A percentile compares a stretch with the other conserved stretches of the same genome.
phyloP scores from a whole-genome alignment of 192 early-diverging fungal genomes.

The Coemansia sp. region DNA sequence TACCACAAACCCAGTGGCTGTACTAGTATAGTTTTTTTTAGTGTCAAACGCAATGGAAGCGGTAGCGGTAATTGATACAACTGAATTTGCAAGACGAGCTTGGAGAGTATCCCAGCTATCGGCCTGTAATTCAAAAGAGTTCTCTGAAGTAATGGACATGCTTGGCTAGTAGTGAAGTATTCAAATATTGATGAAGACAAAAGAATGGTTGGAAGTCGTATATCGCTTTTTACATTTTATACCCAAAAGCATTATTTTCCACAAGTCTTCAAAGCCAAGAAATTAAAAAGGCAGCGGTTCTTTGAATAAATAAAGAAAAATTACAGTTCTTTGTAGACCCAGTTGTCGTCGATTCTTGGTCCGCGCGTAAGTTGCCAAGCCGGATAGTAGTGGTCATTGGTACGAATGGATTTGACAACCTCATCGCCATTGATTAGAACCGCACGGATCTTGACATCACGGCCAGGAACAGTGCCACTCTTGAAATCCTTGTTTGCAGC shows the following conservation, averaged over 20 bases:
- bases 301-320: background rate
- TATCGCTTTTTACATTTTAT: too few relatives aligned
- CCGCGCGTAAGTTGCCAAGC: constrained; percentile 32
- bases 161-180: too few relatives aligned
- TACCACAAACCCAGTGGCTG: constrained; percentile 72
- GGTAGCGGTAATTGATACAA: constrained; percentile 5
- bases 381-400: constrained; percentile 36
- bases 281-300: too few relatives aligned
- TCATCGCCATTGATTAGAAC: constrained; percentile 20
- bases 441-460: constrained; percentile 19
- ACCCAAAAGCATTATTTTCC: too few relatives aligned
- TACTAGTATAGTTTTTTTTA: background rate
- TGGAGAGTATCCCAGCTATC: constrained; percentile 29
- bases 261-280: too few relatives aligned
- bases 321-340: constrained; percentile 18
- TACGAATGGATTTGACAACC: constrained; percentile 15
- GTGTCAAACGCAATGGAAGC: constrained; percentile 7
- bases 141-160: too few relatives aligned
- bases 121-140: too few relatives aligned
- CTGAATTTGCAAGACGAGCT: constrained; percentile 14
- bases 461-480: constrained; percentile 26
- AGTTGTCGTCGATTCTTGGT: constrained; percentile 19
- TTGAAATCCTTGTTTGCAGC: constrained; percentile 2
- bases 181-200: too few relatives aligned
- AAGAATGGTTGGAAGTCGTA: background rate